phyloP scores from a whole-genome alignment of 805 yeast genomes.

The Ogataea thermomethanolica region DNA sequence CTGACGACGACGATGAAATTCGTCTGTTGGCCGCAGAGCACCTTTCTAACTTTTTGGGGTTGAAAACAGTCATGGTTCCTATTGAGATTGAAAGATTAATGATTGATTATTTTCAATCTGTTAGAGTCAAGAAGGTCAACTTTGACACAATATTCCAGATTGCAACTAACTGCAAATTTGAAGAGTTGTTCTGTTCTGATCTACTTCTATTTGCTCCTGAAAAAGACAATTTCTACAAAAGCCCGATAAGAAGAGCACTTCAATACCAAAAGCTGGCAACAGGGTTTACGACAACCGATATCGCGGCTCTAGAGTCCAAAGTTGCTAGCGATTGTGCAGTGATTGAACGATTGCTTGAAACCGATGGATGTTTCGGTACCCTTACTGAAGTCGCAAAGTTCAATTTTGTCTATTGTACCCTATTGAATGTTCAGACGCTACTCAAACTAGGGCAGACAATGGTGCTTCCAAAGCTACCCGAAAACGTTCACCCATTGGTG shows the following conservation, averaged over 20 bases:
- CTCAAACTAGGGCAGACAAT: background rate
- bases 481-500: slow-evolving; percentile 20
- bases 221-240: slow-evolving; percentile 61
- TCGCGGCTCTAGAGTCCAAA: background rate
- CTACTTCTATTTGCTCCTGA: slow-evolving; percentile 59
- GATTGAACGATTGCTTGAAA: slow-evolving; percentile 1
- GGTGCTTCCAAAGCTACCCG: slow-evolving; percentile 1
- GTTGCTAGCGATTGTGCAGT: background rate
- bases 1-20: slow-evolving; percentile 67
- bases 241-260: slow-evolving; percentile 34
- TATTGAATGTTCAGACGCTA: slow-evolving; percentile 12
- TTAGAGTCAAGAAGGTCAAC: background rate
- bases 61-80: slow-evolving; percentile 29
- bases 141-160: slow-evolving; percentile 1
- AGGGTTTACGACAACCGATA: background rate
- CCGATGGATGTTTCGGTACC: slow-evolving; percentile 33
- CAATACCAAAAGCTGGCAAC: slow-evolving; percentile 14
- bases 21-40: slow-evolving; percentile 45
- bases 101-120: slow-evolving; percentile 11
- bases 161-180: slow-evolving; percentile 2
- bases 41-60: slow-evolving; percentile 33
- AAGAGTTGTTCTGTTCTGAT: slow-evolving; percentile 19
- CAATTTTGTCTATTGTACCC: slow-evolving; percentile 20
- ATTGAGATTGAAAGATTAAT: slow-evolving; percentile 31
- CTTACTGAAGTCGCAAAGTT: slow-evolving; percentile 25